phyloP scores from a whole-genome alignment of 2,329 filamentous ascomycete species.

The Westerdykella ornata region DNA sequence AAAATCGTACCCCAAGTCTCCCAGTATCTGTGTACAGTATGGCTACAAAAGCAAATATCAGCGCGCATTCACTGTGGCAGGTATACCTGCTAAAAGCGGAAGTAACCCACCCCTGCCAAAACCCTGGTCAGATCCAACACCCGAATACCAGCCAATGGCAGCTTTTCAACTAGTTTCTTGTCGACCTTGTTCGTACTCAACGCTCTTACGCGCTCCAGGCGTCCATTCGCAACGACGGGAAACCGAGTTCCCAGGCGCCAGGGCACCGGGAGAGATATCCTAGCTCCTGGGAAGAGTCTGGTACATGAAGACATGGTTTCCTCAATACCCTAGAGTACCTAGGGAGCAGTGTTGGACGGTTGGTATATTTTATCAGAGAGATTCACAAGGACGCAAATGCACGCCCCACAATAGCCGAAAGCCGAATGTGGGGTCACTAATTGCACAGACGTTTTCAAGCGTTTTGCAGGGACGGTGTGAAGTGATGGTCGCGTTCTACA shows the following conservation, averaged over 20 bases:
- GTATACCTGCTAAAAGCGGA: slow-evolving; percentile 1
- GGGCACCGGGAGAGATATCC: slow-evolving; percentile 1
- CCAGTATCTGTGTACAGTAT: slow-evolving; percentile 93
- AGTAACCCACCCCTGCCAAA: slow-evolving; percentile 69
- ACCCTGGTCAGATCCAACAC: slow-evolving; percentile 97
- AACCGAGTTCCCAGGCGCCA: slow-evolving; percentile 1
- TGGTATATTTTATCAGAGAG: slow-evolving; percentile 12
- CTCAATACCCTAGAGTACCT: no score
- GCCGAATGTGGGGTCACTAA: slow-evolving; percentile 22
- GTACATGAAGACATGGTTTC: slow-evolving; percentile 12
- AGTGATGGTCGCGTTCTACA: background rate
- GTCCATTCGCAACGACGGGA: slow-evolving; percentile 5
- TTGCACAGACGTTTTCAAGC: background rate
- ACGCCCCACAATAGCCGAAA: slow-evolving; percentile 31
- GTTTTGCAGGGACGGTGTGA: background rate
- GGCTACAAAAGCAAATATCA: slow-evolving; percentile 53
- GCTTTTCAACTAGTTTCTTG: slow-evolving; percentile 38
- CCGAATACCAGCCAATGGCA: slow-evolving; percentile 74
- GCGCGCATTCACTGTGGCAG: slow-evolving; percentile 2
- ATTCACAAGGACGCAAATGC: background rate
- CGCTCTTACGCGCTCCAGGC: slow-evolving; percentile 20
- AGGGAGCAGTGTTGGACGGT: slow-evolving; percentile 2
- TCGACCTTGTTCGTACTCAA: slow-evolving; percentile 36
- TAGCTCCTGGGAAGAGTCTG: slow-evolving; percentile 5
- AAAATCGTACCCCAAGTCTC: slow-evolving; percentile 72